Base-by-base conservation (phyloP, 176 grass and related monocot genomes). In the Avena atlantica region DNA sequence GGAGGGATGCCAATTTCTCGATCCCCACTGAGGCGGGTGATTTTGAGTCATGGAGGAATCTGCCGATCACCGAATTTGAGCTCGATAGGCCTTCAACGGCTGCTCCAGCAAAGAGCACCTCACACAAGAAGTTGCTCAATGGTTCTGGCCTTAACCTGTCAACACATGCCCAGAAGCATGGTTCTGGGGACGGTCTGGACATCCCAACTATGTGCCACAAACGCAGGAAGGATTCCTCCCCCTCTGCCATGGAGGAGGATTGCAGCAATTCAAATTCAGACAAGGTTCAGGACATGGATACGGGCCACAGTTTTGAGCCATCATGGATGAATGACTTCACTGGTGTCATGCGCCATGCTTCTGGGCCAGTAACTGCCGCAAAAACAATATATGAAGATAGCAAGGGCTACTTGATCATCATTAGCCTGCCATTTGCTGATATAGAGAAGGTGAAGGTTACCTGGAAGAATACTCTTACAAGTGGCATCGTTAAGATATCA, bases 351-450 rank as follows among this genome's bases (percentile, higher is more conserved):
- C 82, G 86, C 34, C 90, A 92, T 87, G 93, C 93, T 31, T 93
- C 70, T 76, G 95, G 95, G 31, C 93, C 95, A 10, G 93, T 93
- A 61, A 98, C 93, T 70, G 95, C 91, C 59, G 88, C 95, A 66
- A 98, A 98, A 88, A 92, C 95, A 51, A 92, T 98, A 81, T 98
- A 98, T 70, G 95, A 95, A 86, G 93, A 98, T 70, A 91, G 79
- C 66, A 92, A 93, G 70, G 93, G 95, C 44, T 98, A 95, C 89
- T 87, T 98, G 81, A 98, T 98, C 70, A 90, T 98, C 45, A 85
- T 98, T 81, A 98, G 95, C 85, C 78, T 98, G 52, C 95, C 95
- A 20, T 93, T 98, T 9, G 83, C 89, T 75, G 93, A 95, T 90
- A 85, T 95, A 70, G 93, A 95, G 21, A 93, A 83, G 67, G 93